Base-by-base conservation (phyloP, 2,329 filamentous ascomycete genomes). In the Scedosporium dehoogii region DNA sequence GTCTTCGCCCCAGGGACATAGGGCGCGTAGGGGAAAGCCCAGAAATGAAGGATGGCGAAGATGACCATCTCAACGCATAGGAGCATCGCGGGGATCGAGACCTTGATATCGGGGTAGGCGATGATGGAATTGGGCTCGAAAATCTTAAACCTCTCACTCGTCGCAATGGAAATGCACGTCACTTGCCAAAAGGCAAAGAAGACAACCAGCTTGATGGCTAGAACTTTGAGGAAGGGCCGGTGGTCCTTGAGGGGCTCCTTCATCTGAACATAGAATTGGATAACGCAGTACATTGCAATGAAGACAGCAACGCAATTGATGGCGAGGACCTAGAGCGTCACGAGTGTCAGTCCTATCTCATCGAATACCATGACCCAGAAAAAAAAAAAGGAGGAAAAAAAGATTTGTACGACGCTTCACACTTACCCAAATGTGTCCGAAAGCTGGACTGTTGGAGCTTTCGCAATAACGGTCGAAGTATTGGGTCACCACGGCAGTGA, bases 141-240 rank as follows among this genome's bases (percentile, higher is more conserved):
- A 59, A 94, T 78, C 16, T 86, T 80, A 4, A 89, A 81, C 16
- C n/a, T 46, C 4, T 81, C 80, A 0, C 84, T 84, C 0, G 79
- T 81, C 65, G 74, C 79, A 42, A 83, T 67, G 4, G 78, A 81
- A 65, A 83, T 81, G 65, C 78, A 73, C 4, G 78, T 75, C 2
- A 73, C 80, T 75, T 96, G 91, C 91, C 91, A 96, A 74, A 96
- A 96, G 42, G 88, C 92, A 67, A 96, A 81, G 78, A 96, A 96
- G 69, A 96, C 91, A 70, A 96, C 91, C 29, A 96, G 81, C 74
- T 96, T 96, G 75, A 96, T 94, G 69, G 90, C 89, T 21, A 91
- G 71, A 27, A 96, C 86, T 74, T 96, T 96, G 66, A 93, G 74
- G 67, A 93, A 88, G 0, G 91, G 89, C 18, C 77, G 80, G 70